These are phyloP conservation scores for Polytrichum formosum DNA, from an alignment of 225 moss, liverwort and hornwort species.

Conservation along the genomic window DNA sequence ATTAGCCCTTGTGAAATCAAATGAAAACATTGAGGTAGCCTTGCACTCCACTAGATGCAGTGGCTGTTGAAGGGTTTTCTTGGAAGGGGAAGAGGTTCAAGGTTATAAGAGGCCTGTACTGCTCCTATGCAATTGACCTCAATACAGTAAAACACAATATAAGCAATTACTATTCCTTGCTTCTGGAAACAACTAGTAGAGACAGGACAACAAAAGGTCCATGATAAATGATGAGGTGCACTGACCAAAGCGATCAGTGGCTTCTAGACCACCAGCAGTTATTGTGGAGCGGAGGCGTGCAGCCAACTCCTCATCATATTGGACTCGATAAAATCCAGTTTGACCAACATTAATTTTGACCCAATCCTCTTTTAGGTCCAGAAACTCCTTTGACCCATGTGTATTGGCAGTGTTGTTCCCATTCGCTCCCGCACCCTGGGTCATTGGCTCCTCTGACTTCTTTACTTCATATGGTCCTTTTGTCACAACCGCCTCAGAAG, in stretches of 20 bases:
- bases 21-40: too few relatives aligned
- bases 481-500: slow-evolving; percentile 12
- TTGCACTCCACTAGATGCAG: too few relatives aligned
- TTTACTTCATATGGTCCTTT: slow-evolving; percentile 28
- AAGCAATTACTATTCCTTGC: too few relatives aligned
- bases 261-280: slow-evolving; percentile 50
- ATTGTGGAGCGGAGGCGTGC: slow-evolving; percentile 66
- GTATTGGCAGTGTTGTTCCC: slow-evolving; percentile 26
- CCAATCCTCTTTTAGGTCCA: slow-evolving; percentile 49
- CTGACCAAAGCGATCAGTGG: slow-evolving; percentile 75
- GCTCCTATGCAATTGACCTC: too few relatives aligned
- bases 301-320: slow-evolving; percentile 68
- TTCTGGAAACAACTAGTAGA: too few relatives aligned
- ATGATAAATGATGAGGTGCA: neutral
- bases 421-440: slow-evolving; percentile 12
- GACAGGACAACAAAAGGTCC: too few relatives aligned
- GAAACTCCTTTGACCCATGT: slow-evolving; percentile 12
- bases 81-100: too few relatives aligned
- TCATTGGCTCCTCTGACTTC: slow-evolving; percentile 40
- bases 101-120: too few relatives aligned
- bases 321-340: slow-evolving; percentile 74
- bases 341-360: slow-evolving; percentile 73
- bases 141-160: too few relatives aligned
- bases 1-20: too few relatives aligned
- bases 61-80: too few relatives aligned